Base-by-base conservation (phyloP, 768 basidiomycete species). In the Lentinula edodes region DNA sequence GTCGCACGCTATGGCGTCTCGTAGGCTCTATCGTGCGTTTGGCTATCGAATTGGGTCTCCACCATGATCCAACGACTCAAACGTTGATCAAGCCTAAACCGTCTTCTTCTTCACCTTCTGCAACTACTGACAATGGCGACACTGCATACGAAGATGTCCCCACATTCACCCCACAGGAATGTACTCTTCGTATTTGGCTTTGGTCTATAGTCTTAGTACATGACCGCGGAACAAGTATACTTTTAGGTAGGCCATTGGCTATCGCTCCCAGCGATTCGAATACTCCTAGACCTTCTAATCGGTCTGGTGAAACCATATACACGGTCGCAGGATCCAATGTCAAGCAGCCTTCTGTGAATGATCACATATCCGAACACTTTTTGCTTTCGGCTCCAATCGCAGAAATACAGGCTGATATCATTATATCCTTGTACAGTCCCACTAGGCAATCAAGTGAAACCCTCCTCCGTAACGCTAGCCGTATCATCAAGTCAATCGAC, bases 121-220 rank as follows among this genome's bases (percentile, higher is more conserved):
- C 15, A 9, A 28, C 8, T 8, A 7, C 50, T 32, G 50, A 61
- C 15, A 42, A 35, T 20, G 41, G 36, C 41, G 55, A 32, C 4
- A 3, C 41, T 2, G 23, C 12, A 6, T 32, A 41, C 39, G 28
- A 51, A 13, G 61, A 56, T 3, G 20, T 48, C 5, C 67, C 72
- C 61, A 74, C 73, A 2, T 94, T 93, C 72, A 86, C 86, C 1
- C 84, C 86, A 28, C 88, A 89, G 64, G 92, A 94, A 72, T 85
- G 84, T 63, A 85, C 89, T 64, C 74, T 91, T 13, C 89, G 92
- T 41, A 88, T 91, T 62, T 87, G 89, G 28, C 80, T 94, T 16
- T 94, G 92, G 92, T 86, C 83, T 7, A 93, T 89, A 61, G 89
- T 93, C 18, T 83, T 93, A 66, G 79, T 93, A 4, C 92, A 94